Percentiles rank a stretch among this genome's conserved stretches.
Evolutionary conservation across 805 yeast genomes (phyloP).

Genomic region (Candida sphagnicola): DNA sequence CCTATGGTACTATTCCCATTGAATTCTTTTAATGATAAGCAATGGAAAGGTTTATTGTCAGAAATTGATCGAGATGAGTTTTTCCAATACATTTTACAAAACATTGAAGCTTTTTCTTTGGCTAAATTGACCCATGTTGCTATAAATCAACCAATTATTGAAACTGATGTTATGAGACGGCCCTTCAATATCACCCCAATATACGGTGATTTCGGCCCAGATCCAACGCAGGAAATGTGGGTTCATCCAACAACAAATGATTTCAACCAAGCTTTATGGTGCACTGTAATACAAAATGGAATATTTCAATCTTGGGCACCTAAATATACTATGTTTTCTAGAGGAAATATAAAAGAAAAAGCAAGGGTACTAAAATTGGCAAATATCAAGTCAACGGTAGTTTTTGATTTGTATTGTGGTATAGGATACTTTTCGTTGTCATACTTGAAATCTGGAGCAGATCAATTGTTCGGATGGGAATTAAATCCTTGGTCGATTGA

Average conservation of each 20-base stretch:
- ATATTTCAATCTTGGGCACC: conserved; percentile 84
- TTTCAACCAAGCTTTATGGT: conserved; percentile 64
- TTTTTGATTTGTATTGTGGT: conserved; percentile 76
- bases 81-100: conserved; percentile 10
- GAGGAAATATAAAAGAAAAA: conserved; percentile 85
- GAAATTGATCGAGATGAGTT: conserved; percentile 8
- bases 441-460: conserved; percentile 54
- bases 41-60: conserved; percentile 25
- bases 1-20: conserved; percentile 62
- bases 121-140: conserved; percentile 56
- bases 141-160: conserved; percentile 61
- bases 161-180: conserved; percentile 53
- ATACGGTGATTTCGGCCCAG: conserved; percentile 64
- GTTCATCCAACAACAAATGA: conserved; percentile 39
- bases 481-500: conserved; percentile 80
- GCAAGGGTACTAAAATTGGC: conserved; percentile 50
- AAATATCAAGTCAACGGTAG: conserved; percentile 36
- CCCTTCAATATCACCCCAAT: conserved; percentile 61
- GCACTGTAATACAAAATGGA: conserved; percentile 65
- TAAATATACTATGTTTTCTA: conserved; percentile 75
- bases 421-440: conserved; percentile 81
- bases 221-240: conserved; percentile 13
- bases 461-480: conserved; percentile 68
- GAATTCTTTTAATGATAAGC: conserved; percentile 38
- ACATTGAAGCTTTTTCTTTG: conserved; percentile 14